Evolutionary conservation across 2,329 filamentous ascomycete genomes (phyloP), one percentile per base, ranked within the genome.

Genomic region (Neopestalotiopsis rosae): DNA sequence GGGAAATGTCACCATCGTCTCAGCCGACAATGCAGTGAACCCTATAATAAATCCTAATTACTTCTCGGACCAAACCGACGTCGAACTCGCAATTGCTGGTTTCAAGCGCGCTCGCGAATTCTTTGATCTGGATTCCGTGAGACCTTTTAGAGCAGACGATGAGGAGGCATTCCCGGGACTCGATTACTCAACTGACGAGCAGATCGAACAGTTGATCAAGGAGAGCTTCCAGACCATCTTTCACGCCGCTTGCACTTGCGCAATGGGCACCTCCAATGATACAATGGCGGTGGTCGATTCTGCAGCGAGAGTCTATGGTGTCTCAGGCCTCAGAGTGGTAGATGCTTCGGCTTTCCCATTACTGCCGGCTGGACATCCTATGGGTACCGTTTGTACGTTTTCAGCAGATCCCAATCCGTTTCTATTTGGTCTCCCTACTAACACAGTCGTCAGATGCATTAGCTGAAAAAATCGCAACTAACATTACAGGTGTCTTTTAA

Each of bases 1-100:
- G 2, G 83, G 83, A 14, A 82, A 73, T 38, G 71, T 85, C 10
- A 79, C 77, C 1, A 77, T 85, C 10, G 59, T 61, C 1, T 80
- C 77, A 1, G 40, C 74, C 9, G 72, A 77, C 67, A 79, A 76
- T 6, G 65, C 66, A 0, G 80, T 79, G 38, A 73, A 74, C 1
- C 84, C 84, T 0, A 72, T 81, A 6, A 78, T 85, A 40, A 76
- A 82, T 67, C 78, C 79, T 0, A 81, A 80, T 65, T 85, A 78
- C 77, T 73, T 85, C 1, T 71, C 73, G 4, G 76, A 79, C 4
- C 75, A 77, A 2, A 73, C 77, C 1, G 84, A 86, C 63, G 69
- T 75, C 20, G 79, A 83, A 17, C 69, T 85, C 2, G 79, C 80
- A 2, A 68, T 85, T 17, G 64, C 64, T 7, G 45, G n/a, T n/a